Evolutionary conservation across 495 filamentous ascomycete species (phyloP).

Genomic region (Neurospora intermedia): DNA sequence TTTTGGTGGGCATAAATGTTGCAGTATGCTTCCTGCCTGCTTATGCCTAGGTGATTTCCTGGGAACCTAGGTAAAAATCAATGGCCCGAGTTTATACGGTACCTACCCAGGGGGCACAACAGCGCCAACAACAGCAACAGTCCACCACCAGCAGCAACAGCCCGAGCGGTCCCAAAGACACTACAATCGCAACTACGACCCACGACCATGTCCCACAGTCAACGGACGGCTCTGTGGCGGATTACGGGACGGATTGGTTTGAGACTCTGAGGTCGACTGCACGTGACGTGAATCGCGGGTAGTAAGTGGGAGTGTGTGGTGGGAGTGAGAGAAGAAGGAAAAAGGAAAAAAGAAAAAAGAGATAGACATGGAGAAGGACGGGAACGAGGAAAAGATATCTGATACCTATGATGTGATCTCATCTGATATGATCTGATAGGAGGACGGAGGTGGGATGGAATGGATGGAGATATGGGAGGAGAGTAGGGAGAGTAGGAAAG

Average conservation of each 20-base stretch:
- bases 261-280: neutral
- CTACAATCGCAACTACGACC: neutral
- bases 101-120: too few relatives aligned
- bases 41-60: too few relatives aligned
- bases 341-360: neutral
- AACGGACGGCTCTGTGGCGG: neutral
- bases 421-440: neutral
- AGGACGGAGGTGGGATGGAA: neutral
- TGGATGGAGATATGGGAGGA: neutral
- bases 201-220: neutral
- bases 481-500: too few relatives aligned
- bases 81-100: too few relatives aligned
- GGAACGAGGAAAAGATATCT: neutral
- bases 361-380: neutral
- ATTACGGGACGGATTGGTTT: neutral
- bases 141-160: neutral
- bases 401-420: neutral
- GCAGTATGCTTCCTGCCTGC: too few relatives aligned
- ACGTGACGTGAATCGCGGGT: neutral
- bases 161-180: neutral
- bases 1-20: too few relatives aligned
- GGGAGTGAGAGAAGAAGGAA: neutral
- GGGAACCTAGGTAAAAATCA: too few relatives aligned
- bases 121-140: neutral
- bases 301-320: neutral